Percentiles rank a stretch among this genome's conserved stretches.
These are phyloP conservation scores for Pseudomicrostroma phylloplanum DNA, from an alignment of 1,284 basidiomycete genomes.

Conservation along the genomic window DNA sequence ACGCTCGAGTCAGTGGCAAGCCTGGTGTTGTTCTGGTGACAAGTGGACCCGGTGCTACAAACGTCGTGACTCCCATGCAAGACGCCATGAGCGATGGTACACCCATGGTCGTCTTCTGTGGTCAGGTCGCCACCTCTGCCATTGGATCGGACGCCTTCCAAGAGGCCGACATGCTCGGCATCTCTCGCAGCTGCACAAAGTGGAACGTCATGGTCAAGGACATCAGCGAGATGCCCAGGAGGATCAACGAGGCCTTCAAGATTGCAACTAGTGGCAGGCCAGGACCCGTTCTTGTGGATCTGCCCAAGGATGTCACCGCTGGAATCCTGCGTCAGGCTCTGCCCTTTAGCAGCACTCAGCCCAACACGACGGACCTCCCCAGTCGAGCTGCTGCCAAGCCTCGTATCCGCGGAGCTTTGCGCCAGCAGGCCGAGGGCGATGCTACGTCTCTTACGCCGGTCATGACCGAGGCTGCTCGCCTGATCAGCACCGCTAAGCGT, in stretches of 20 bases:
- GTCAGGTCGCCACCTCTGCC: slow-evolving; percentile 94
- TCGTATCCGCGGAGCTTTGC: slow-evolving; percentile 16
- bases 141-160: slow-evolving; percentile 98
- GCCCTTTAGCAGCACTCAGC: slow-evolving; percentile 79
- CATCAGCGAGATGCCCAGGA: slow-evolving; percentile 82
- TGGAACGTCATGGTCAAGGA: slow-evolving; percentile 99
- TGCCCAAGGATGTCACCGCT: slow-evolving; percentile 96
- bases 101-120: slow-evolving; percentile 89
- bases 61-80: slow-evolving; percentile 96
- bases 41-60: slow-evolving; percentile 94
- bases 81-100: slow-evolving; percentile 92
- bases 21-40: slow-evolving; percentile 97
- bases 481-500: slow-evolving; percentile 85
- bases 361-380: slow-evolving; percentile 58
- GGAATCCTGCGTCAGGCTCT: slow-evolving; percentile 78
- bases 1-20: slow-evolving; percentile 93
- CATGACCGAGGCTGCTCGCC: slow-evolving; percentile 73
- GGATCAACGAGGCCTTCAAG: slow-evolving; percentile 99
- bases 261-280: slow-evolving; percentile 94
- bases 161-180: slow-evolving; percentile 93
- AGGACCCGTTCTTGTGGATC: slow-evolving; percentile 91
- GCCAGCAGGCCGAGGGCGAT: slow-evolving; percentile 16
- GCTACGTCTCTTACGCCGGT: slow-evolving; percentile 53
- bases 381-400: slow-evolving; percentile 40
- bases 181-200: slow-evolving; percentile 93